These are phyloP conservation scores for Aspergillus viridinutans DNA, from an alignment of 2,329 filamentous ascomycete genomes.

Conservation along the genomic window DNA sequence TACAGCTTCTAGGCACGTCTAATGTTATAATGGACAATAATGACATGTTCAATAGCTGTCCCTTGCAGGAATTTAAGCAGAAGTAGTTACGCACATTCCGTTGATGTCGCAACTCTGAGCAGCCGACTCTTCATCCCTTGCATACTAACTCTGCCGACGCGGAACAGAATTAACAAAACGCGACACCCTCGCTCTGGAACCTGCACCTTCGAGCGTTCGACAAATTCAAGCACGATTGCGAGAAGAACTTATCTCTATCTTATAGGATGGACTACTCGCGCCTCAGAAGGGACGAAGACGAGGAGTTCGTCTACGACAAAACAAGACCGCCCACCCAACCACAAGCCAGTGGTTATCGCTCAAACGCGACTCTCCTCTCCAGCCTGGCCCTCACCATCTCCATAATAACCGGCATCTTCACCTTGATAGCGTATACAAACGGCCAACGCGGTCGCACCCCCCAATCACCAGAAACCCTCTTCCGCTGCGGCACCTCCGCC, in stretches of 20 bases:
- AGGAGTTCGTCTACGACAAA: background rate
- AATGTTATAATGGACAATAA: too few species aligned
- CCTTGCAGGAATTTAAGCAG: background rate
- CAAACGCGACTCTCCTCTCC: background rate
- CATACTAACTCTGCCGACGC: background rate
- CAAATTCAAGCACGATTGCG: background rate
- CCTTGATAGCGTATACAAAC: background rate
- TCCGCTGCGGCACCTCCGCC: constrained; percentile 6
- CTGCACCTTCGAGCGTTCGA: too few species aligned
- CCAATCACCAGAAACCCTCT: background rate
- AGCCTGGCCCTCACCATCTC: background rate
- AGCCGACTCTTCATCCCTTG: background rate
- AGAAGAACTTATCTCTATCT: background rate
- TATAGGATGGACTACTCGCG: background rate
- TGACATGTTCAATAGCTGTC: too few species aligned
- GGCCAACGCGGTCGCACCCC: background rate
- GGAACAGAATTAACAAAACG: background rate
- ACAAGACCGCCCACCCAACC: background rate
- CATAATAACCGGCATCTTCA: background rate
- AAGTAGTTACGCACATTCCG: background rate
- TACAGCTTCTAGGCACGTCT: too few species aligned
- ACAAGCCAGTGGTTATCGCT: background rate
- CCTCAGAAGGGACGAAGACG: background rate
- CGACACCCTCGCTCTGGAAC: background rate
- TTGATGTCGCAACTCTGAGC: background rate